Evolutionary conservation across 2,329 filamentous ascomycete species (phyloP).

Genomic region (Cladosporium austrohemisphaericum): DNA sequence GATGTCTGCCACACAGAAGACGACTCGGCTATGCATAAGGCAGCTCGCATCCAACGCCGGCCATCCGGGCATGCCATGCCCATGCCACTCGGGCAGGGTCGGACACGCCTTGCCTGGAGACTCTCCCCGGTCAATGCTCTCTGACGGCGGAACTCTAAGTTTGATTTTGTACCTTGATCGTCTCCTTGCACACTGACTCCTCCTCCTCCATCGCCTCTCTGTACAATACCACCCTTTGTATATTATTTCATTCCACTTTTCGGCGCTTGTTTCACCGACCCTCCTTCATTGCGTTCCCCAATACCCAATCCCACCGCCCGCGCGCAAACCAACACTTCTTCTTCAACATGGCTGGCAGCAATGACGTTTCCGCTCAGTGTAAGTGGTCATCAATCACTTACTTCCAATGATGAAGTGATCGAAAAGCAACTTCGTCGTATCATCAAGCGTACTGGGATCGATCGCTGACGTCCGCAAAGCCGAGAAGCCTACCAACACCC

Average conservation of each 20-base stretch:
- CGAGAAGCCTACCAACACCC: constrained; percentile 6
- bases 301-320: not conserved
- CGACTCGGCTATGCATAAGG: no score
- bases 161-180: constrained; percentile 13
- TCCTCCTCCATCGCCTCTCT: constrained; percentile 7
- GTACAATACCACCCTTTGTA: constrained; percentile 9
- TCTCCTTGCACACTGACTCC: constrained; percentile 11
- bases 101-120: not conserved
- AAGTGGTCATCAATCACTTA: not conserved
- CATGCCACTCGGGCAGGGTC: not conserved
- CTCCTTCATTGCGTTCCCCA: not conserved
- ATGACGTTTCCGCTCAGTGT: constrained; percentile 12
- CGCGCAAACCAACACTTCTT: not conserved
- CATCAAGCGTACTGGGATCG: not conserved
- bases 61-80: not conserved
- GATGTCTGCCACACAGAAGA: no score
- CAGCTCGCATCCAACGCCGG: no score
- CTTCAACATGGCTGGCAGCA: constrained; percentile 11
- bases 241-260: constrained; percentile 6
- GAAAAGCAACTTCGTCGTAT: not conserved
- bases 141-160: constrained; percentile 7
- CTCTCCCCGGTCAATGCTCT: constrained; percentile 7
- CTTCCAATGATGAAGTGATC: no score
- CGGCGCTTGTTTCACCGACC: constrained; percentile 5
- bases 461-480: not conserved